Evolutionary conservation across 2,329 filamentous ascomycete genomes (phyloP).

Genomic region (Bimuria novae-zelandiae): DNA sequence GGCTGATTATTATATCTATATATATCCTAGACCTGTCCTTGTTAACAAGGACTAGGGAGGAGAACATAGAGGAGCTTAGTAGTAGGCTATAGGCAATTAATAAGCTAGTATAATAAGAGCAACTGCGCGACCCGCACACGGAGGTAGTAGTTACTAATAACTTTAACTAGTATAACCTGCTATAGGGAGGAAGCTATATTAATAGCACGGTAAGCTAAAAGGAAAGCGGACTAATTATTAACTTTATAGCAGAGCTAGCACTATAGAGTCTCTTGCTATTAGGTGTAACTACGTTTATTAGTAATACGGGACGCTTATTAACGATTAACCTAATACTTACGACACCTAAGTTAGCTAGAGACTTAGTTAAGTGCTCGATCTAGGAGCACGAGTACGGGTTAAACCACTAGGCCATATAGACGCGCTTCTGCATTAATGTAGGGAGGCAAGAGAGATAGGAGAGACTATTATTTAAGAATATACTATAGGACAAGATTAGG

Average conservation of each 20-base stretch:
- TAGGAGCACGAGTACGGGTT: too few species aligned
- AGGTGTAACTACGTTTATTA: constrained; percentile 13
- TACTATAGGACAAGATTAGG: constrained; percentile 20
- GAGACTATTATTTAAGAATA: constrained; percentile 20
- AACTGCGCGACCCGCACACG: constrained; percentile 13
- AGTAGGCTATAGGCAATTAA: constrained; percentile 13
- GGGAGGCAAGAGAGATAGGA: constrained; percentile 12
- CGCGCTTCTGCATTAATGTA: constrained; percentile 14
- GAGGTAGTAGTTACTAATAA: too few species aligned
- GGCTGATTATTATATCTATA: too few species aligned
- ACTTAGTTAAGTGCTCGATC: too few species aligned
- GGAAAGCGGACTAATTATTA: constrained; percentile 17
- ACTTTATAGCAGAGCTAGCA: constrained; percentile 19
- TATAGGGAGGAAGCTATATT: constrained; percentile 16
- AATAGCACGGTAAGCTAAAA: constrained; percentile 11
- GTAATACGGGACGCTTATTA: too few species aligned
- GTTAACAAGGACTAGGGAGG: constrained; percentile 6
- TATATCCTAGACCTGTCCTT: constrained; percentile 5
- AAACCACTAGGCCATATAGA: constrained; percentile 17
- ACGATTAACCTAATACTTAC: too few species aligned
- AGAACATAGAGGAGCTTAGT: too few species aligned
- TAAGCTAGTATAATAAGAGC: constrained; percentile 12
- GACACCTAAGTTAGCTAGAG: too few species aligned
- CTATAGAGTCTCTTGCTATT: constrained; percentile 17
- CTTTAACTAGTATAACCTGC: constrained; percentile 14